Base-by-base conservation (phyloP, 139 green algal species). In the Trebouxia sp. region DNA sequence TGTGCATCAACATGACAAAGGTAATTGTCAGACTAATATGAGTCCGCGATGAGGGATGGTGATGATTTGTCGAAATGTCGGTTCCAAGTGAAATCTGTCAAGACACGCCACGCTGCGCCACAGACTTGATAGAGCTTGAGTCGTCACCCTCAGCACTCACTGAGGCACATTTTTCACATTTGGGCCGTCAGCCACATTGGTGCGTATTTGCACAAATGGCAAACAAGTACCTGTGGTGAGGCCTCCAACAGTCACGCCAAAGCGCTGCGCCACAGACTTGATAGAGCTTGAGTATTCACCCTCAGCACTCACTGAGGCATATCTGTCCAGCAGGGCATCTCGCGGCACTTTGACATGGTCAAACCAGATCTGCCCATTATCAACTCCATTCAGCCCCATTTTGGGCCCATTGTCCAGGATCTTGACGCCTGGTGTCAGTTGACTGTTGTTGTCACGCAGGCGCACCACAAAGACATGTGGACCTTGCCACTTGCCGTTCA, bases 401-500 rank as follows among this genome's bases (percentile, higher is more conserved):
- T 94, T 94, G 83, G 88, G 84, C 6, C 90, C 91, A 41, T 90
- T 90, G 83, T 95, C 92, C 32, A 81, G 56, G 76, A 94, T 94
- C 80, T 91, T 90, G 53, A 97, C 86, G 50, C 89, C 87, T 38
- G 88, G 87, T 53, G 87, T 89, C 14, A 86, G 38, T 15, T 56
- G 32, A 15, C 79, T 70, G 1, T 83, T 20, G 77, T 95, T 93
- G 76, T 97, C 91, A 4, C 94, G 85, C 56, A 98, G 85, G 82
- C 90, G 90, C 45, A 97, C 92, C 45, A 97, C 84, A 83, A 98
- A 98, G 28, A 97, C 94, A 69, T 98, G 94, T 17, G 93, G 91
- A 10, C 94, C 94, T 91, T 96, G 39, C 83, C 88, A 94, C 65
- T 88, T 80, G 47, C 90, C 91, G 28, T 82, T 51, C 28, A 97